Base-by-base conservation (phyloP, 2,329 filamentous ascomycete genomes). In the Rhinocladiella mackenziei region DNA sequence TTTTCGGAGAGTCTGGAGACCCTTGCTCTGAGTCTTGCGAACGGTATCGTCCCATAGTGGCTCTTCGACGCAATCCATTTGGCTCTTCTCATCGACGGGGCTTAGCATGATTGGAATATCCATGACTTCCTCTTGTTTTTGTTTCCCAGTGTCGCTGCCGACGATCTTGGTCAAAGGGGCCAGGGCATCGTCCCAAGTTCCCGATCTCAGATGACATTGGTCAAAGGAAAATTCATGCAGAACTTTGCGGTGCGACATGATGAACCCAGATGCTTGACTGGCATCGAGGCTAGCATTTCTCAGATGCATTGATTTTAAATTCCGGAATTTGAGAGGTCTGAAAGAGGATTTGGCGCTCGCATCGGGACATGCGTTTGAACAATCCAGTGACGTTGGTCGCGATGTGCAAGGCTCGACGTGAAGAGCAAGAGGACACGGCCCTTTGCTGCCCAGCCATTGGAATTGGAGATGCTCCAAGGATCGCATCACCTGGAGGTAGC, bases 101-200 rank as follows among this genome's bases (percentile, higher is more conserved):
- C 60, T 65, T 5, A 68, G 46, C 31, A 68, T 59, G 34, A 67
- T 56, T 1, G 63, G 65, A 13, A 68, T 63, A 30, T 66, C 60
- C 57, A 65, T 63, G 34, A 62, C 51, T 62, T 68, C 51, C 57
- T 64, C 48, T 60, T 49, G 38, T 28, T 65, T 63, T 37, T 63
- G 57, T 33, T 63, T 65, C 47, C 61, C 65, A 45, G 66, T 64
- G 3, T 69, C 65, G 38, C 53, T 58, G 10, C 57, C 57, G 17
- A 58, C 57, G 28, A 64, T 63, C 18, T 48, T 49, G 10, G 76
- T 79, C 44, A 94, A 68, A 1, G 85, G 84, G 28, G 80, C 78
- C n/a, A 94, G 75, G 0, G 86, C 87, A 20, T 89, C 83, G 46
- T 92, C 84, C 87, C 87, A 94, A 45, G 73, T 83, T 19, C 84